phyloP scores from a whole-genome alignment of 371 early-diverging fungal genomes.

The Neoconidiobolus thromboides region DNA sequence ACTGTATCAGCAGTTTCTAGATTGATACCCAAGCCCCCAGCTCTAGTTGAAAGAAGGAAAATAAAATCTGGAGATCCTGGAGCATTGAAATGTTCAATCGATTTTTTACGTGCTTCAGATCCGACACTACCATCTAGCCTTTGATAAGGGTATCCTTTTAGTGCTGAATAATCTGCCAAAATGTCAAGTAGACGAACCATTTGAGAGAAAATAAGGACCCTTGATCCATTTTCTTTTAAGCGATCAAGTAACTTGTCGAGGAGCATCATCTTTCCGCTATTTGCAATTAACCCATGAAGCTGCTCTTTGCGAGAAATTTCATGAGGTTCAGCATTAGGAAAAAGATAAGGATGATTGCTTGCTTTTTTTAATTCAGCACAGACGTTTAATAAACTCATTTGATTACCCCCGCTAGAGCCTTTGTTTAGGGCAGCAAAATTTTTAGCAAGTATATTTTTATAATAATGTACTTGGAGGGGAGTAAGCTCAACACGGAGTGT shows the following conservation, averaged over 20 bases:
- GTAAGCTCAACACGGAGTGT: slow-evolving; percentile 87
- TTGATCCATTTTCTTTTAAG: slow-evolving; percentile 71
- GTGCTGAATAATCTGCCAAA: slow-evolving; percentile 71
- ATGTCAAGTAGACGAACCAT: slow-evolving; percentile 92
- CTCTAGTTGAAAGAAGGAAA: slow-evolving; percentile 94
- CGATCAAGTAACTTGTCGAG: slow-evolving; percentile 77
- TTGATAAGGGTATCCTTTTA: slow-evolving; percentile 76
- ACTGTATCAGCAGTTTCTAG: slow-evolving; percentile 97
- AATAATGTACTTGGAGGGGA: slow-evolving; percentile 71
- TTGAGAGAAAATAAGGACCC: slow-evolving; percentile 90
- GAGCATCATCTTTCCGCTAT: slow-evolving; percentile 90
- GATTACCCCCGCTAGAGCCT: slow-evolving; percentile 55
- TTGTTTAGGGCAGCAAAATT: slow-evolving; percentile 80
- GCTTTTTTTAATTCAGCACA: slow-evolving; percentile 97
- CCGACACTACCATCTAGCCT: slow-evolving; percentile 91
- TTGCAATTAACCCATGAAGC: slow-evolving; percentile 56
- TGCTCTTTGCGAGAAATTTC: slow-evolving; percentile 45
- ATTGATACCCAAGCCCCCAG: slow-evolving; percentile 98
- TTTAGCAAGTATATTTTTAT: slow-evolving; percentile 80
- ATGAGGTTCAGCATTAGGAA: slow-evolving; percentile 68
- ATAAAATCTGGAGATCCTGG: slow-evolving; percentile 89
- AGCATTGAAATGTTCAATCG: slow-evolving; percentile 98
- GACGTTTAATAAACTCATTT: slow-evolving; percentile 81
- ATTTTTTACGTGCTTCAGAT: slow-evolving; percentile 80
- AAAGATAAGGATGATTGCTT: slow-evolving; percentile 96